These are phyloP conservation scores for Biscogniauxia marginata DNA, from an alignment of 2,329 filamentous ascomycete species.

Conservation along the genomic window DNA sequence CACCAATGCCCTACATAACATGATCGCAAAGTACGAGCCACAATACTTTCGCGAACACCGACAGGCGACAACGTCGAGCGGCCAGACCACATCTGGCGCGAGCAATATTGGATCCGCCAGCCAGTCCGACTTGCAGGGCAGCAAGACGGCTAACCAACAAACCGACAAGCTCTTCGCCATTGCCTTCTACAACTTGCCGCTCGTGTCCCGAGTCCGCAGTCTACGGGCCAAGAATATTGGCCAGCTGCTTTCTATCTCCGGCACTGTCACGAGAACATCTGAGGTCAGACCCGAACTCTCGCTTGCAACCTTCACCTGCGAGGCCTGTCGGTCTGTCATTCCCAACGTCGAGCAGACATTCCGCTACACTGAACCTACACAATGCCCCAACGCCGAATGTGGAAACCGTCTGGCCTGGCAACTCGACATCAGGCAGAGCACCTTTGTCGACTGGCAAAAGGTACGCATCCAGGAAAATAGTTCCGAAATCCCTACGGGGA, in stretches of 20 bases:
- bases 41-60: constrained; percentile 91
- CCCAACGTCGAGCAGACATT: constrained; percentile 97
- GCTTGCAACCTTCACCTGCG: constrained; percentile 87
- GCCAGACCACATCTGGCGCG: constrained; percentile 65
- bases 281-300: constrained; percentile 94
- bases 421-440: constrained; percentile 94
- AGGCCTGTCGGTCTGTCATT: constrained; percentile 79
- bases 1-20: constrained; percentile 81
- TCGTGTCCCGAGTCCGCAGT: constrained; percentile 82
- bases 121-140: constrained; percentile 63
- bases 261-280: constrained; percentile 93
- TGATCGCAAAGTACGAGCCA: constrained; percentile 92
- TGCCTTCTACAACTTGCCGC: constrained; percentile 88
- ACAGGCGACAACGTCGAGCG: constrained; percentile 75
- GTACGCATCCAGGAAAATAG: constrained; percentile 98
- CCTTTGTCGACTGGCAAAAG: constrained; percentile 99
- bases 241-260: constrained; percentile 90
- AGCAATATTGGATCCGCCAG: constrained; percentile 62
- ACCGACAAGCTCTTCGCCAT: constrained; percentile 95
- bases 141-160: constrained; percentile 85
- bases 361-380: constrained; percentile 92
- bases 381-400: constrained; percentile 87
- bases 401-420: constrained; percentile 92
- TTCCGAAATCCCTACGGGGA: constrained; percentile 95
- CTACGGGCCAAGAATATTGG: constrained; percentile 89